phyloP scores from a whole-genome alignment of 331 rosid genomes.

The Rosa hybrid region DNA sequence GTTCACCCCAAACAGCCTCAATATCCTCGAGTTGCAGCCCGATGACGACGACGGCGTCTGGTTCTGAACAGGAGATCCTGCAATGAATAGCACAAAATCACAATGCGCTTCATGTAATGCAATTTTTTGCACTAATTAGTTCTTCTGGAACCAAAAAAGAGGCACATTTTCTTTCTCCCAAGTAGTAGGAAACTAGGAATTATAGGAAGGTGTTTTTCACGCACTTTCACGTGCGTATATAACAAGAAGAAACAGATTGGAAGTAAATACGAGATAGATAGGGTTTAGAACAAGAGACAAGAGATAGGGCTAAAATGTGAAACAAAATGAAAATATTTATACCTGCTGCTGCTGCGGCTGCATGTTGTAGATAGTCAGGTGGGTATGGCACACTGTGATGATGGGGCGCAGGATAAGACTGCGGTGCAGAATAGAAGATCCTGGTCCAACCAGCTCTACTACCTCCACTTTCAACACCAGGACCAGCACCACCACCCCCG shows the following conservation, averaged over 20 bases:
- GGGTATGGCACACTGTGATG: slow-evolving; percentile 54
- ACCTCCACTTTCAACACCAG: background rate
- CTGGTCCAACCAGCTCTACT: slow-evolving; percentile 48
- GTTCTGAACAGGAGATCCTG: slow-evolving; percentile 46
- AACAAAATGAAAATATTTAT: background rate
- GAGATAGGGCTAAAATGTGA: slow-evolving; percentile 15
- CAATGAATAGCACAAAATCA: slow-evolving; percentile 7
- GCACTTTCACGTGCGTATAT: slow-evolving; percentile 38
- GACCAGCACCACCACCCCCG: background rate
- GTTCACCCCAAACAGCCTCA: slow-evolving; percentile 94
- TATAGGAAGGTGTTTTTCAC: slow-evolving; percentile 47
- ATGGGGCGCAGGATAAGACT: slow-evolving; percentile 76
- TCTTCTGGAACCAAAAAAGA: background rate
- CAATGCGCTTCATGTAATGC: background rate
- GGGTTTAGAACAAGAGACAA: background rate
- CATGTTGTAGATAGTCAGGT: slow-evolving; percentile 59
- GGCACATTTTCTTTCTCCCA: slow-evolving; percentile 42
- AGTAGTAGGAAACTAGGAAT: slow-evolving; percentile 33
- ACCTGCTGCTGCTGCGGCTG: slow-evolving; percentile 60
- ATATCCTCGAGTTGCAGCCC: slow-evolving; percentile 50
- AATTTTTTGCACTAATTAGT: background rate
- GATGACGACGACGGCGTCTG: slow-evolving; percentile 35
- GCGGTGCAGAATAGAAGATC: slow-evolving; percentile 62
- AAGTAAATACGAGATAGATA: background rate
- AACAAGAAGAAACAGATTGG: background rate